A percentile compares a stretch with the other conserved stretches of the same genome.
These are phyloP conservation scores for Gryganskiella cystojenkinii DNA, from an alignment of 192 early-diverging fungal species.

Conservation along the genomic window DNA sequence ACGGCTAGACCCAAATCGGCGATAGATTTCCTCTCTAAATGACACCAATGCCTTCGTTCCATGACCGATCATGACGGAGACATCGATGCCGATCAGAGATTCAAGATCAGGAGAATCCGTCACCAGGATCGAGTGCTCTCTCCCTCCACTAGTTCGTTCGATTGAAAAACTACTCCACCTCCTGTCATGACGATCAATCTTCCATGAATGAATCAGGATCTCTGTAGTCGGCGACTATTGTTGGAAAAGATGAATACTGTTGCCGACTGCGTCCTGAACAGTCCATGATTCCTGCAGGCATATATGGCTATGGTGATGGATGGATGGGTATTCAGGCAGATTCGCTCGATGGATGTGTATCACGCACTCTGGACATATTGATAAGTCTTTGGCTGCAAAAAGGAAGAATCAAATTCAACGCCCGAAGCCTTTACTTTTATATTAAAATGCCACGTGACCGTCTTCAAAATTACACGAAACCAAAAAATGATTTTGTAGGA, in stretches of 20 bases:
- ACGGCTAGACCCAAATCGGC: too few relatives aligned
- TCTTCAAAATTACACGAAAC: too few relatives aligned
- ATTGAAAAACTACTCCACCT: too few relatives aligned
- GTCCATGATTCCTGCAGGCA: neutral
- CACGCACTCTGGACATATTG: slow-evolving; percentile 55
- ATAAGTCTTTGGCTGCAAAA: slow-evolving; percentile 44
- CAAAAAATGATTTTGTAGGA: too few relatives aligned
- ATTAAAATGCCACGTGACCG: slow-evolving; percentile 11
- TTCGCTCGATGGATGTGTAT: slow-evolving; percentile 2
- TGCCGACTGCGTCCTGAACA: too few relatives aligned
- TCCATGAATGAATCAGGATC: too few relatives aligned
- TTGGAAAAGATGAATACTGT: too few relatives aligned
- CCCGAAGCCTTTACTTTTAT: neutral
- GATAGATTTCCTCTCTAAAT: too few relatives aligned
- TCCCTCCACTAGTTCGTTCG: neutral
- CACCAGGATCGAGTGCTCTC: neutral
- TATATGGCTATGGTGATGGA: slow-evolving; percentile 1
- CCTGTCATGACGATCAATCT: too few relatives aligned
- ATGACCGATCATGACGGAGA: too few relatives aligned
- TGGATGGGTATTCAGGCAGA: slow-evolving; percentile 38
- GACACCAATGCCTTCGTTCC: too few relatives aligned
- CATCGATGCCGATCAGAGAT: neutral
- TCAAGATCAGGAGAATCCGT: neutral
- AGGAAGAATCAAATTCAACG: slow-evolving; percentile 23
- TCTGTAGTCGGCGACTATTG: too few relatives aligned